Evolutionary conservation across 2,329 filamentous ascomycete species (phyloP), one percentile per base, ranked within the genome.

Genomic region (Metarhizium anisopliae): DNA sequence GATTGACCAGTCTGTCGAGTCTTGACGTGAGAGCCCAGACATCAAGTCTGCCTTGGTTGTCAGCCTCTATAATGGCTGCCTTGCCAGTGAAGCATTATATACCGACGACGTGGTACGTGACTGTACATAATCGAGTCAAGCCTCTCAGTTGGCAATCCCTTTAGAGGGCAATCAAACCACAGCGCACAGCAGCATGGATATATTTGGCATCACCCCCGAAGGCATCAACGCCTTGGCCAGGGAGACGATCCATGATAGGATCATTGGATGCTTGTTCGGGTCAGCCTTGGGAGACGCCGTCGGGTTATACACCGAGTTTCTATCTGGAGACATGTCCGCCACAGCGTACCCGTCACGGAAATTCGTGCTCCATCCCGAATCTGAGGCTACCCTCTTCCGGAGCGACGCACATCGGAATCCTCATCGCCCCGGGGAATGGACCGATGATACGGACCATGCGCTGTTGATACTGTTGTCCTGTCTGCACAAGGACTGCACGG

Each of bases 401-500:
- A 64, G 68, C n/a, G 77, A 79, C 59, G 60, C 64, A 5, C 77
- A 80, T 59, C 69, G 77, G 51, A 68, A 70, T 53, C 72, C 72
- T 32, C 72, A 76, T 40, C 61, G 64, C 3, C 61, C 68, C 0
- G 70, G 73, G 29, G 71, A 74, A 45, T 81, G 77, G 78, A 82
- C 78, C 0, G 78, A 82, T 57, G 78, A 81, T 62, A 81, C 78
- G 0, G 78, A 81, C 59, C 77, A 81, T 63, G 73, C 77, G 3
- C 67, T 79, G 20, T 64, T 80, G 1, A 73, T 75, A 54, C 61
- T 81, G 2, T 69, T 81, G 2, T 76, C 73, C 5, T 81, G 71
- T 40, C 63, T 78, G 29, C 72, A 78, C 51, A 68, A 65, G n/a
- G 67, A 73, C 40, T 74, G 74, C 11, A 65, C 66, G 25, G 54